Evolutionary conservation across 768 basidiomycete genomes (phyloP).

Genomic region (Solioccasus polychromus): DNA sequence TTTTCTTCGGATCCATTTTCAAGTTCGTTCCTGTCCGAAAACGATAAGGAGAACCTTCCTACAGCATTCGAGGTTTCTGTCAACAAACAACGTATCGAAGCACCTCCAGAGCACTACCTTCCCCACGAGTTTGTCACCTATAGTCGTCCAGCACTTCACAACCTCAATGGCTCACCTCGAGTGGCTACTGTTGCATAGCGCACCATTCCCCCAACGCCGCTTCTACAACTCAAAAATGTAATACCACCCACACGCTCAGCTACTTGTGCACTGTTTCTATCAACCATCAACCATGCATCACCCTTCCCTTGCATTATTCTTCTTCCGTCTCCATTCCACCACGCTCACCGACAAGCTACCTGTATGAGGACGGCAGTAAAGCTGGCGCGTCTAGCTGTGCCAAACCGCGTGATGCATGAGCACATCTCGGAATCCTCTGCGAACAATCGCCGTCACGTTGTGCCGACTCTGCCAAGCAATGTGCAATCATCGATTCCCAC

Average conservation of each 20-base stretch:
- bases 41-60: slow-evolving; percentile 80
- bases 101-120: slow-evolving; percentile 70
- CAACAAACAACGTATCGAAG: slow-evolving; percentile 68
- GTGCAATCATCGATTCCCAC: slow-evolving; percentile 41
- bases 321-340: slow-evolving; percentile 41
- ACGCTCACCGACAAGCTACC: slow-evolving; percentile 48
- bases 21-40: slow-evolving; percentile 58
- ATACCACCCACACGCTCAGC: slow-evolving; percentile 58
- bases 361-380: slow-evolving; percentile 26
- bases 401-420: slow-evolving; percentile 19
- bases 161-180: slow-evolving; percentile 63
- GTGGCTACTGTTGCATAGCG: slow-evolving; percentile 56
- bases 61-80: slow-evolving; percentile 69
- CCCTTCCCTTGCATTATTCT: slow-evolving; percentile 61
- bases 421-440: slow-evolving; percentile 6
- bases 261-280: slow-evolving; percentile 62
- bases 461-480: slow-evolving; percentile 25
- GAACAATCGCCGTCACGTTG: slow-evolving; percentile 11
- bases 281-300: slow-evolving; percentile 65
- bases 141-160: slow-evolving; percentile 76
- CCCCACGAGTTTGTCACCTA: slow-evolving; percentile 81
- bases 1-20: slow-evolving; percentile 45
- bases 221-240: slow-evolving; percentile 75
- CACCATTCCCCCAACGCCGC: slow-evolving; percentile 41
- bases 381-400: slow-evolving; percentile 15